Evolutionary conservation across 768 basidiomycete species (phyloP).

Genomic region (Rhodotorula toruloides): DNA sequence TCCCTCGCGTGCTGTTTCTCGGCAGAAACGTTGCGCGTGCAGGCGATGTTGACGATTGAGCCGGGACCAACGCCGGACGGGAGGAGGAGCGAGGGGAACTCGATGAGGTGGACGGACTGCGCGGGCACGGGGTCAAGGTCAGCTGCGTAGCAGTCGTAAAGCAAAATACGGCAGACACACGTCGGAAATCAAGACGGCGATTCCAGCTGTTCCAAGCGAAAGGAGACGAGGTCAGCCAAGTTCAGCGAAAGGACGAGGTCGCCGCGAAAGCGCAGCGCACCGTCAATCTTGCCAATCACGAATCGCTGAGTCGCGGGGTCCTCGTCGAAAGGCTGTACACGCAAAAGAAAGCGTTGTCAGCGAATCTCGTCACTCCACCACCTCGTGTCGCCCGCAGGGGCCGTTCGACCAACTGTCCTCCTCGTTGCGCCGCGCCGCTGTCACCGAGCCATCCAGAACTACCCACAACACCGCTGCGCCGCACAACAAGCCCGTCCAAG

Average conservation of each 20-base stretch:
- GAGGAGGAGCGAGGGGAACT: conserved; percentile 91
- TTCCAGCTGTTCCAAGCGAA: conserved; percentile 39
- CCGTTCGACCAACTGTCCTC: too few species aligned
- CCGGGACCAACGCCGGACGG: conserved; percentile 89
- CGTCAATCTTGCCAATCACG: conserved; percentile 37
- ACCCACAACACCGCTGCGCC: too few species aligned
- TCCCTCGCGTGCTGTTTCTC: conserved; percentile 74
- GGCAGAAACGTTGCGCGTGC: conserved; percentile 71
- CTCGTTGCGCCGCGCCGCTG: too few species aligned
- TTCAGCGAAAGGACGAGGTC: too few species aligned
- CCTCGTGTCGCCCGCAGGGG: too few species aligned
- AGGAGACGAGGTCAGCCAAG: conserved; percentile 4
- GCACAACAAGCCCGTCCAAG: too few species aligned
- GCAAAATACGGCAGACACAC: not conserved
- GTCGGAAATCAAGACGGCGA: conserved; percentile 43
- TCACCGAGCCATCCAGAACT: too few species aligned
- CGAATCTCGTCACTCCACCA: not conserved
- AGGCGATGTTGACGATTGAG: conserved; percentile 94
- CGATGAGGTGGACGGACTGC: conserved; percentile 91
- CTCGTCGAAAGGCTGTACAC: conserved; percentile 11
- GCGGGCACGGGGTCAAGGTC: not conserved
- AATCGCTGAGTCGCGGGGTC: conserved; percentile 16
- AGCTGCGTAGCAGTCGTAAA: not conserved
- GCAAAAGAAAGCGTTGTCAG: not conserved
- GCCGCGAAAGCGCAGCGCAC: not conserved